These are phyloP conservation scores for Phycomyces nitens DNA, from an alignment of 192 early-diverging fungal species.

Conservation along the genomic window DNA sequence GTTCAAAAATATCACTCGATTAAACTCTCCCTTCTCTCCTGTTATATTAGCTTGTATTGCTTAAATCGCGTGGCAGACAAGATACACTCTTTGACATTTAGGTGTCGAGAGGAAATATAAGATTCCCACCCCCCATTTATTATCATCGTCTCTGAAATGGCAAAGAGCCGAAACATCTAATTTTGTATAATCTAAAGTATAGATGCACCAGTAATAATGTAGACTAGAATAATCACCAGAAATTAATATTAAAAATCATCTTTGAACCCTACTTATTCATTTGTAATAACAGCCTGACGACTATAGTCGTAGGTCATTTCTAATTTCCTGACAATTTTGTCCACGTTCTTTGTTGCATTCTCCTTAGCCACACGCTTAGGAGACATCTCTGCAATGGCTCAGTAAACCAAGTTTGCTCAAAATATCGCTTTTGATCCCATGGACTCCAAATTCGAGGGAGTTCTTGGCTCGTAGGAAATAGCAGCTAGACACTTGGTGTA, in stretches of 20 bases:
- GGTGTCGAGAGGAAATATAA: no score
- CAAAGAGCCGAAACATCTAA: background rate
- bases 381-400: constrained; percentile 92
- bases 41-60: background rate
- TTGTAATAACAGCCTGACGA: constrained; percentile 97
- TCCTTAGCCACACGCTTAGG: constrained; percentile 99
- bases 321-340: constrained; percentile 95
- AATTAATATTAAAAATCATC: background rate
- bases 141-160: background rate
- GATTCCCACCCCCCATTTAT: no score
- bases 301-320: constrained; percentile 96
- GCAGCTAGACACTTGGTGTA: constrained; percentile 95
- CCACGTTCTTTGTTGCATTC: constrained; percentile 99
- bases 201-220: constrained; percentile 97
- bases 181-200: constrained; percentile 59
- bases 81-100: no score
- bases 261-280: constrained; percentile 75
- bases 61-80: background rate
- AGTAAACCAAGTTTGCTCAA: constrained; percentile 91
- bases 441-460: constrained; percentile 78
- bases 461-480: constrained; percentile 90
- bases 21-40: background rate
- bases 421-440: constrained; percentile 88
- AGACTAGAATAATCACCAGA: constrained; percentile 43
- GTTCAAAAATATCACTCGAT: background rate